phyloP scores from a whole-genome alignment of 2,329 filamentous ascomycete species.

The Ascochyta pisi region DNA sequence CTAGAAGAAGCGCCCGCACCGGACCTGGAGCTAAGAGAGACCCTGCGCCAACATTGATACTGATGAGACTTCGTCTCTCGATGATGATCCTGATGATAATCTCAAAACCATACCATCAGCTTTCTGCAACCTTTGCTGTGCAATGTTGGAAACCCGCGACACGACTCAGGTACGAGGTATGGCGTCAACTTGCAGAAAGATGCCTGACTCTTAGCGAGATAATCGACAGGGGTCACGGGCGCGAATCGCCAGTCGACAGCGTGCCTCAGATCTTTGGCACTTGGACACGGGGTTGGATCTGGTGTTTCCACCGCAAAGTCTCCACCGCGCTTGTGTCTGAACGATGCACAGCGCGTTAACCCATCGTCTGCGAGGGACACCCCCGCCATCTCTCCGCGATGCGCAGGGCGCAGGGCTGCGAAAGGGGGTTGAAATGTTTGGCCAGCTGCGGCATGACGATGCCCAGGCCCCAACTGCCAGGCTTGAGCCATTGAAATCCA shows the following conservation, averaged over 20 bases:
- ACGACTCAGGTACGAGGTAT: conserved; percentile 11
- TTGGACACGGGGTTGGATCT: conserved; percentile 12
- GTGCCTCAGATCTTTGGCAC: conserved; percentile 13
- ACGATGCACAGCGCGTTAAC: conserved; percentile 8
- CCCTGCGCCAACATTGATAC: background rate
- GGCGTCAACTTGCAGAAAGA: conserved; percentile 23
- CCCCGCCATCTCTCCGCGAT: conserved; percentile 8
- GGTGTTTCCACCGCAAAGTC: background rate
- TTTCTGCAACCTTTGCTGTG: too few relatives aligned
- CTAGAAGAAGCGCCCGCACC: conserved; percentile 17
- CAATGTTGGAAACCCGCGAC: background rate
- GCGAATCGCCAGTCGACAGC: conserved; percentile 5
- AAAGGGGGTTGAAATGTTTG: conserved; percentile 27
- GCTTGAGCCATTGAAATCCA: conserved; percentile 15
- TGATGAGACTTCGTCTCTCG: background rate
- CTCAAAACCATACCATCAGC: too few relatives aligned
- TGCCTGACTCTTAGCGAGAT: conserved; percentile 20
- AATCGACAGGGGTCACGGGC: conserved; percentile 21
- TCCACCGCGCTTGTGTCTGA: conserved; percentile 6
- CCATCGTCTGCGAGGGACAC: conserved; percentile 7
- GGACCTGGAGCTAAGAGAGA: conserved; percentile 8
- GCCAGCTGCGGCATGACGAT: conserved; percentile 30
- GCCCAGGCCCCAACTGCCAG: conserved; percentile 31
- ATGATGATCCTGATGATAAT: too few relatives aligned
- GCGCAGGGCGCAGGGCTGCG: conserved; percentile 2